phyloP scores from a whole-genome alignment of 345 rosid species.

The Hypericum androsaemum region DNA sequence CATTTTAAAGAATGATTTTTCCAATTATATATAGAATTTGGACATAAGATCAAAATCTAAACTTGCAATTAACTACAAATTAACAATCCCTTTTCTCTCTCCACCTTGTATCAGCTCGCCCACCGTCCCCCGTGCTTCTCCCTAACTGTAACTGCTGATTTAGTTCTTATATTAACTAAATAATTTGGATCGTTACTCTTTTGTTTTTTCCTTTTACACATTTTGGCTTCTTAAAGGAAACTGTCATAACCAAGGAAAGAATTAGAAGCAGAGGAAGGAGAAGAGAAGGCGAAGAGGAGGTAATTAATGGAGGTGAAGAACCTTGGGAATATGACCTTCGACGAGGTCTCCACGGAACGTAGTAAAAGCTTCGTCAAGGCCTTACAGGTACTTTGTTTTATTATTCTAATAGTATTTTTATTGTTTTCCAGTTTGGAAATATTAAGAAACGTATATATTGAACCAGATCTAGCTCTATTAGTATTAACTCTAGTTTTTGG shows the following conservation, averaged over 20 bases:
- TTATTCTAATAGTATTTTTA: neutral
- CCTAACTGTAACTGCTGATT: too few species aligned
- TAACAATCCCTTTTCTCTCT: neutral
- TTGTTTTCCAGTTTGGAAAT: too few species aligned
- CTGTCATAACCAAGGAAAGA: too few species aligned
- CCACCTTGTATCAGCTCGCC: neutral
- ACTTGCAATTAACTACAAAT: constrained; percentile 1
- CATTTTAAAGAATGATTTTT: too few species aligned
- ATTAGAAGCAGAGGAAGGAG: too few species aligned
- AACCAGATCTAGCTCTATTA: constrained; percentile 17
- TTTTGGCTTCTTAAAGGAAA: too few species aligned
- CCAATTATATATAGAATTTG: too few species aligned
- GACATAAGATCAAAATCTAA: neutral
- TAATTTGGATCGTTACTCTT: too few species aligned
- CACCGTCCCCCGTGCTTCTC: neutral
- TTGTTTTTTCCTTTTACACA: too few species aligned
- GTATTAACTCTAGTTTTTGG: neutral
- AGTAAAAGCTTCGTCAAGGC: constrained; percentile 88
- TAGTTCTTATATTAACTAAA: too few species aligned
- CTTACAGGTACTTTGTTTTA: constrained; percentile 49
- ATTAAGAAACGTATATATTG: too few species aligned
- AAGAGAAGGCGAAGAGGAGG: too few species aligned
- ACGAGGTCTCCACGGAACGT: constrained; percentile 95
- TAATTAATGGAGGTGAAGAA: constrained; percentile 22
- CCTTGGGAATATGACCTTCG: constrained; percentile 60